phyloP scores from a whole-genome alignment of 805 yeast genomes.

The Millerago galiae region DNA sequence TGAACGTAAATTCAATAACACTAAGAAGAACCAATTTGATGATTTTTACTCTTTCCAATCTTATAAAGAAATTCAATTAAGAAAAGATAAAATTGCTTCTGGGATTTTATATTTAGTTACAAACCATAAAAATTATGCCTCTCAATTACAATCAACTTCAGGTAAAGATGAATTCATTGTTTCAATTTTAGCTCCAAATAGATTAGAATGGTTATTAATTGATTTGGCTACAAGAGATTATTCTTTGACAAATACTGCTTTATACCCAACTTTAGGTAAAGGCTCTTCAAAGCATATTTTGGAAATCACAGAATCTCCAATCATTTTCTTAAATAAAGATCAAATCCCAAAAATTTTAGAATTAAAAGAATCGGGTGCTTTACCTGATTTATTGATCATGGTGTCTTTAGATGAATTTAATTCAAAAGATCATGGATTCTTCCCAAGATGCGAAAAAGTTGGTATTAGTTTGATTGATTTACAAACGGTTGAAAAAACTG shows the following conservation, averaged over 20 bases:
- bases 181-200: slow-evolving; percentile 40
- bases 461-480: slow-evolving; percentile 35
- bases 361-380: slow-evolving; percentile 8
- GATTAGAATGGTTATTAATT: slow-evolving; percentile 52
- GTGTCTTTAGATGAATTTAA: slow-evolving; percentile 48
- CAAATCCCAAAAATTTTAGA: slow-evolving; percentile 36
- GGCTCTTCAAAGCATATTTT: slow-evolving; percentile 48
- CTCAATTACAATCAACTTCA: slow-evolving; percentile 6
- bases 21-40: slow-evolving; percentile 16
- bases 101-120: slow-evolving; percentile 30
- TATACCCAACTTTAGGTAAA: slow-evolving; percentile 42
- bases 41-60: slow-evolving; percentile 21
- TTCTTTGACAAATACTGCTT: slow-evolving; percentile 35
- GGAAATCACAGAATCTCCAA: slow-evolving; percentile 44
- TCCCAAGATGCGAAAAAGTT: slow-evolving; percentile 26
- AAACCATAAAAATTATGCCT: slow-evolving; percentile 3
- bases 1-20: slow-evolving; percentile 18
- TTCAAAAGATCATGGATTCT: slow-evolving; percentile 27
- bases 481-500: slow-evolving; percentile 37
- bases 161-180: slow-evolving; percentile 31
- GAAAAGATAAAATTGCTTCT: slow-evolving; percentile 31
- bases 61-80: slow-evolving; percentile 27
- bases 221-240: slow-evolving; percentile 51
- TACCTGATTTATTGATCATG: slow-evolving; percentile 39
- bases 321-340: slow-evolving; percentile 39